Conservation (phyloP, 2,329 filamentous ascomycete species). For the Pleomassaria siparia region DNA sequence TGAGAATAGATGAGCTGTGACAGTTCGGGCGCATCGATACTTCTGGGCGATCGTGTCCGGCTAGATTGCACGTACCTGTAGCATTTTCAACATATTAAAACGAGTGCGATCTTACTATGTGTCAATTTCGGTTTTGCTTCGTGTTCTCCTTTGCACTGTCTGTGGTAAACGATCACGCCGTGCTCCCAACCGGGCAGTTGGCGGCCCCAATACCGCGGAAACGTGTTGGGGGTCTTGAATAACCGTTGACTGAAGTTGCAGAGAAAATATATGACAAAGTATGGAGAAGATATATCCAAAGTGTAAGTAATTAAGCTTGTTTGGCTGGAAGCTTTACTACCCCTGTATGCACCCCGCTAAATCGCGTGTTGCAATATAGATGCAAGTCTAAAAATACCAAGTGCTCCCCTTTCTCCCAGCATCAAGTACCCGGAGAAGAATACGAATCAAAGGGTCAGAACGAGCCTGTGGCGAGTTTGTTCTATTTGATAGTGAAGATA, state of each 20-base stretch:
- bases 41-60: constrained; percentile 14
- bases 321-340: constrained; percentile 19
- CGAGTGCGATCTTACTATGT: constrained; percentile 3
- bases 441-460: constrained; percentile 1
- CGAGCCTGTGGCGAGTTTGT: background rate
- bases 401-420: constrained; percentile 17
- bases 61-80: constrained; percentile 17
- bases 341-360: constrained; percentile 26
- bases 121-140: constrained; percentile 8
- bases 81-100: constrained; percentile 11
- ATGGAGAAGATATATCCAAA: constrained; percentile 30
- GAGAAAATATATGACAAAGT: constrained; percentile 19
- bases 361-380: constrained; percentile 27
- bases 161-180: constrained; percentile 19
- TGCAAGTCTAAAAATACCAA: constrained; percentile 29
- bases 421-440: constrained; percentile 1
- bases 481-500: background rate
- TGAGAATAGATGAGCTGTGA: constrained; percentile 30
- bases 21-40: constrained; percentile 16
- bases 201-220: constrained; percentile 23
- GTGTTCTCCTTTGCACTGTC: constrained; percentile 13
- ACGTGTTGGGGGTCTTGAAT: constrained; percentile 15
- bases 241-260: constrained; percentile 19
- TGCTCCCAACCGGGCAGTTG: constrained; percentile 17
- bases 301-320: constrained; percentile 22